Conservation (phyloP, 768 basidiomycete species). For the Trametopsis cervina region DNA sequence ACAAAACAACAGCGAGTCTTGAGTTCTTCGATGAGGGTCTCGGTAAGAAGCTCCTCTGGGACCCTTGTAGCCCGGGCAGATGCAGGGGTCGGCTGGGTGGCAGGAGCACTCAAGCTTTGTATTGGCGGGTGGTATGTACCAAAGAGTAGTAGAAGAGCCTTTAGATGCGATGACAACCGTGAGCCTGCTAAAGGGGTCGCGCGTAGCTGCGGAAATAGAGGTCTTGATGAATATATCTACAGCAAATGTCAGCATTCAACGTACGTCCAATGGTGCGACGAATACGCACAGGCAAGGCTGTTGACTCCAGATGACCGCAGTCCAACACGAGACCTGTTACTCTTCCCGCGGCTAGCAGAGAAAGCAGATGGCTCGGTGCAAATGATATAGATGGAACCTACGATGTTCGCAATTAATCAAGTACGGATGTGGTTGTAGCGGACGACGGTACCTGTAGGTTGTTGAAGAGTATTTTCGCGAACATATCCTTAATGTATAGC, state of each 20-base stretch:
- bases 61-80: constrained; percentile 60
- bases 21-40: constrained; percentile 80
- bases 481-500: constrained; percentile 77
- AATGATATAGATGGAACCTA: constrained; percentile 95
- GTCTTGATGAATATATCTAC: constrained; percentile 87
- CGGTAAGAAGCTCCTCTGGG: constrained; percentile 74
- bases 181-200: constrained; percentile 88
- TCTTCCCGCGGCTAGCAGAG: constrained; percentile 78
- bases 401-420: neutral
- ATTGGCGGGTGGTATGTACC: constrained; percentile 84
- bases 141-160: constrained; percentile 74
- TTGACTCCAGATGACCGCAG: constrained; percentile 87
- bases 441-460: constrained; percentile 64
- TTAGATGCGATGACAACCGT: constrained; percentile 71
- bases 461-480: constrained; percentile 83
- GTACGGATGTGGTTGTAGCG: neutral
- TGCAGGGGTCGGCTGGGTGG: constrained; percentile 54
- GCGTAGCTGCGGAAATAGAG: constrained; percentile 73
- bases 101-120: constrained; percentile 44
- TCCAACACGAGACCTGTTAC: constrained; percentile 94
- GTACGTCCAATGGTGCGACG: neutral
- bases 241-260: neutral
- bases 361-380: constrained; percentile 79
- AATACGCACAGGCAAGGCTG: constrained; percentile 70
- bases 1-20: constrained; percentile 91